Evolutionary conservation across 257 asterid genomes (phyloP).

Genomic region (Ballota nigra): DNA sequence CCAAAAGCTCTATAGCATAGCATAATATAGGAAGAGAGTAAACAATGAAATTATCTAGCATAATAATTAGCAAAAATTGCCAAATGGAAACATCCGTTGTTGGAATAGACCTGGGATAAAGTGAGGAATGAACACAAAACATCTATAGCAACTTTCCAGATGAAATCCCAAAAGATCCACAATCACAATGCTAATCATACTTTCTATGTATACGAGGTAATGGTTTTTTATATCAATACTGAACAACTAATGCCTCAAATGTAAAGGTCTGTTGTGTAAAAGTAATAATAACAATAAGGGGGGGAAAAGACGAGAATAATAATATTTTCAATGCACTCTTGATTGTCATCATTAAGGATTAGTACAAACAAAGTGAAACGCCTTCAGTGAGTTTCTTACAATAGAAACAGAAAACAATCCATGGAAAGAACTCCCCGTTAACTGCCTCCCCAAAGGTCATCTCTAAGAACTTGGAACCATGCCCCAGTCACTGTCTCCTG

Average conservation of each 20-base stretch:
- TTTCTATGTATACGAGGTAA: slow-evolving; percentile 22
- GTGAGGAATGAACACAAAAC: slow-evolving; percentile 9
- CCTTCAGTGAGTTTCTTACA: slow-evolving; percentile 95
- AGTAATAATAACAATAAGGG: slow-evolving; percentile 19
- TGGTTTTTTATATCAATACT: slow-evolving; percentile 27
- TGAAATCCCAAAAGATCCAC: slow-evolving; percentile 21
- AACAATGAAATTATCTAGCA: slow-evolving; percentile 12
- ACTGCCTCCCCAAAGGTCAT: slow-evolving; percentile 58
- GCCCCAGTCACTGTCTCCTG: slow-evolving; percentile 44
- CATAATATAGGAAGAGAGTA: slow-evolving; percentile 18
- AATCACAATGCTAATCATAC: slow-evolving; percentile 15
- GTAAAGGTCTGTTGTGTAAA: slow-evolving; percentile 34
- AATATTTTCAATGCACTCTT: slow-evolving; percentile 37
- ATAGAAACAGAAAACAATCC: slow-evolving; percentile 95
- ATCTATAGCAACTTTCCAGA: slow-evolving; percentile 22
- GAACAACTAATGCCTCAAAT: slow-evolving; percentile 36
- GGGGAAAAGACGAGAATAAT: neutral
- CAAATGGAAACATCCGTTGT: slow-evolving; percentile 13
- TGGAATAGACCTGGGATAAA: slow-evolving; percentile 14
- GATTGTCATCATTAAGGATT: slow-evolving; percentile 56
- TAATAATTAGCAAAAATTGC: slow-evolving; percentile 14
- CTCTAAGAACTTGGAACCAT: slow-evolving; percentile 51
- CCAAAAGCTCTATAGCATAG: slow-evolving; percentile 31
- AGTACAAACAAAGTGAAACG: slow-evolving; percentile 67
- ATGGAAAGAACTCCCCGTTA: slow-evolving; percentile 79